Base-by-base conservation (phyloP, 768 basidiomycete genomes). In the Hypsizygus marmoreus region DNA sequence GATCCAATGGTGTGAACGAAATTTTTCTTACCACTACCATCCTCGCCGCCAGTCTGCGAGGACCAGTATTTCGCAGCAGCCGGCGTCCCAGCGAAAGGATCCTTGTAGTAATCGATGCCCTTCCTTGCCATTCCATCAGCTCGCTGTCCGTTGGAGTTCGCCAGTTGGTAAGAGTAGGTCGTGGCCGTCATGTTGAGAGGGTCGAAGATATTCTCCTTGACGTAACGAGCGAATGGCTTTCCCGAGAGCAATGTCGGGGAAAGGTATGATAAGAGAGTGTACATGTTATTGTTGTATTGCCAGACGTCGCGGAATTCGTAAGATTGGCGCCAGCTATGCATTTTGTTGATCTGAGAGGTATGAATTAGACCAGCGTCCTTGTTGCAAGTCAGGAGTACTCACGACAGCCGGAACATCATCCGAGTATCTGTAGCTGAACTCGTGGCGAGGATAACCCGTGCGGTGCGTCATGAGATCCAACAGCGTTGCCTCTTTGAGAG, bases 251-350 rank as follows among this genome's bases (percentile, higher is more conserved):
- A 43, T 1, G 33, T 43, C 3, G 59, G 50, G 0, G 60, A 63
- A 7, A 69, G 47, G 22, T 53, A 58, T 0, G 63, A 60, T 8
- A 67, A 37, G n/a, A 60, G 35, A 1, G 47, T 51, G 26, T 66
- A 67, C 60, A 63, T 61, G 43, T 58, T 54, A 45, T 65, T 67
- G 47, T 52, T 58, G 51, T 66, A 65, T 38, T 66, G 66, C 28
- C 45, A 61, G 9, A 40, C 35, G 9, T 59, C 47, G 9, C 67
- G 61, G 50, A 69, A 69, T 32, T 58, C 60, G 23, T 50, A 20
- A 1, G 65, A 65, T 16, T 61, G 65, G 11, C 57, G 54, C 16
- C 61, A 53, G 47, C 58, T 58, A 13, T 54, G 56, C 36, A 62
- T 31, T 39, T 53, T 56, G 1, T 54, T 16, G 42, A 57, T 34